Percentiles rank a stretch among this genome's conserved stretches.
These are phyloP conservation scores for Leccinellum albellum DNA, from an alignment of 768 basidiomycete genomes.

Conservation along the genomic window DNA sequence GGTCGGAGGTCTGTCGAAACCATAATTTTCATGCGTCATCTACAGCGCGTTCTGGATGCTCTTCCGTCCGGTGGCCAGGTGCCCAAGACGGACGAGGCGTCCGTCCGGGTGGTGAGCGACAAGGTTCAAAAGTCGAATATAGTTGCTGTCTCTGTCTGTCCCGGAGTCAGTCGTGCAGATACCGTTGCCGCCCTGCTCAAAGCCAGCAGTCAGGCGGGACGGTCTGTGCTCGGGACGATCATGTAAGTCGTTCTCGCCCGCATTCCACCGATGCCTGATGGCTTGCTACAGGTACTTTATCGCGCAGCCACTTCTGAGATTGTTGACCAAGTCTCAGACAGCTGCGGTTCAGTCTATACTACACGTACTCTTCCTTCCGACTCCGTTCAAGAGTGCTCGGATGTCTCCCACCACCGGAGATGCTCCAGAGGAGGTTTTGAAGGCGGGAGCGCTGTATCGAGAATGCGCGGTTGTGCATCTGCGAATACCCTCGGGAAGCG, in stretches of 20 bases:
- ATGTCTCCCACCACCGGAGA: slow-evolving; percentile 12
- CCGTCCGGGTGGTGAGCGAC: slow-evolving; percentile 36
- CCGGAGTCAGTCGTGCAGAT: slow-evolving; percentile 71
- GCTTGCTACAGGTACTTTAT: slow-evolving; percentile 53
- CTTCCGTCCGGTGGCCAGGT: slow-evolving; percentile 61
- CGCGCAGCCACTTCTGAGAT: slow-evolving; percentile 59
- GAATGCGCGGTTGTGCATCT: slow-evolving; percentile 67
- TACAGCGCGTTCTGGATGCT: slow-evolving; percentile 82
- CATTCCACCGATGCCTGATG: background rate
- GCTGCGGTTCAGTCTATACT: slow-evolving; percentile 72
- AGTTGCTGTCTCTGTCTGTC: slow-evolving; percentile 67
- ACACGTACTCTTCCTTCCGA: slow-evolving; percentile 78
- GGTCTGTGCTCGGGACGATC: slow-evolving; percentile 42
- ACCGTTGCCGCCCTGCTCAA: slow-evolving; percentile 49
- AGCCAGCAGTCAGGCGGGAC: slow-evolving; percentile 29
- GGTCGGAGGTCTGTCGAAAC: slow-evolving; percentile 63
- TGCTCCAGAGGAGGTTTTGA: slow-evolving; percentile 59
- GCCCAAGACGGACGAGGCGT: slow-evolving; percentile 35
- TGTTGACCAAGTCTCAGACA: slow-evolving; percentile 66
- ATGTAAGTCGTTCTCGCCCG: slow-evolving; percentile 39
- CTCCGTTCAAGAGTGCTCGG: slow-evolving; percentile 61
- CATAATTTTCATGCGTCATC: slow-evolving; percentile 64
- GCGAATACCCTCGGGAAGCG: slow-evolving; percentile 29
- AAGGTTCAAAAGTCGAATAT: slow-evolving; percentile 66
- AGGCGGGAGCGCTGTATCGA: slow-evolving; percentile 73